Base-by-base conservation (phyloP, 441 rosid species). In the Geranium incanum region DNA sequence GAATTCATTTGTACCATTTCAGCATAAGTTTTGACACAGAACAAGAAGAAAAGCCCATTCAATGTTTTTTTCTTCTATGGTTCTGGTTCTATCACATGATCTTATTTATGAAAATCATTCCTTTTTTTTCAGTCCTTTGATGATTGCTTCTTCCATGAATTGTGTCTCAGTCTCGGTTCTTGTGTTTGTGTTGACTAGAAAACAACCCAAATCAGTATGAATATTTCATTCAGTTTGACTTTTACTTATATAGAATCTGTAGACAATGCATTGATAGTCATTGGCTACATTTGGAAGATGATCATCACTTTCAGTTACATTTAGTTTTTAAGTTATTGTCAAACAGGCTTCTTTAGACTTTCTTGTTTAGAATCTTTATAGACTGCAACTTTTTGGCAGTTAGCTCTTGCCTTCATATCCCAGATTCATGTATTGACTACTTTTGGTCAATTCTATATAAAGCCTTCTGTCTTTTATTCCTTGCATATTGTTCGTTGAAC, bases 1-100 rank as follows among this genome's bases (percentile, higher is more conserved):
- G 13, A 21, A 36, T 38, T 62, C 69, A 15, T 74, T 13, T 13
- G 15, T 50, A 50, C 67, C 65, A 16, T 8, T 9, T 48, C 23
- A 1, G 28, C 52, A 45, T 62, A 63, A 21, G 21, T n/a, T 70
- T 43, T 62, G 45, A 75, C 66, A 65, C 65, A 69, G 79, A 73
- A 66, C 66, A 72, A 72, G 63, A 62, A 36, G 60, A 66, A 45
- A 75, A 23, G 18, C 6, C 21, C 63, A 57, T 57, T 57, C 23
- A 19, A 16, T 15, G 23, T 52, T 4, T 57, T 8, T 5, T 18
- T 19, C 28, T 16, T 18, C 63, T 16, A 16, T 57, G 63, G 6
- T 5, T 57, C 23, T 57, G 63, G 5, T 57, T 0, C 6, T 18
- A 18, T 16, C 2, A 55, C 48, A 41, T 41, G 1, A 55, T 55